Conservation (phyloP, 2,329 filamentous ascomycete species). For the Ustulina deusta region DNA sequence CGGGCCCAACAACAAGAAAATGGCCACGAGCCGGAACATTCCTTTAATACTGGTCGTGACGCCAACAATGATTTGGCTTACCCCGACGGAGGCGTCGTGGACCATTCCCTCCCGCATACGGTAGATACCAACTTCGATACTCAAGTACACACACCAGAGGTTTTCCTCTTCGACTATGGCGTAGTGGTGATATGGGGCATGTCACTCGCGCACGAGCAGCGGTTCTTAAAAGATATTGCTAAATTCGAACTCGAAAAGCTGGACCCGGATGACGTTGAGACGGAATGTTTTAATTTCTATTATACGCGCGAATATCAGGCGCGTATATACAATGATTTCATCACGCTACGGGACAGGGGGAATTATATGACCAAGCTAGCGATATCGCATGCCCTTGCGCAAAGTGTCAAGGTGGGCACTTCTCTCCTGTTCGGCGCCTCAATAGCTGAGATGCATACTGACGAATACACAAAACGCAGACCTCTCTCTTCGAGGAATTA, state of each 20-base stretch:
- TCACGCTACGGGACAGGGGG: slow-evolving; percentile 89
- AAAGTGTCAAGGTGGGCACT: slow-evolving; percentile 83
- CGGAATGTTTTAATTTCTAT: slow-evolving; percentile 98
- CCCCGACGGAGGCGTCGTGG: slow-evolving; percentile 51
- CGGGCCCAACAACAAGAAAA: slow-evolving; percentile 53
- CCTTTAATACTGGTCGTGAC: slow-evolving; percentile 45
- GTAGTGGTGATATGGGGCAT: slow-evolving; percentile 99
- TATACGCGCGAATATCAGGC: slow-evolving; percentile 98
- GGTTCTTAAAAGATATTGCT: slow-evolving; percentile 91
- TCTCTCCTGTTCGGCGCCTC: neutral
- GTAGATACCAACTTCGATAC: slow-evolving; percentile 81
- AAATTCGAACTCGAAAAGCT: slow-evolving; percentile 96
- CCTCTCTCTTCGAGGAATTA: slow-evolving; percentile 94
- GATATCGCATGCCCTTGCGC: slow-evolving; percentile 93
- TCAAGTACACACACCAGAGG: slow-evolving; percentile 88
- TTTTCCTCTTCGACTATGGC: slow-evolving; percentile 97
- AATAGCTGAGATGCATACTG: neutral
- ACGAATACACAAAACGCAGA: slow-evolving; percentile 61
- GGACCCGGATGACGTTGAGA: slow-evolving; percentile 87
- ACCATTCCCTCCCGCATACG: slow-evolving; percentile 49
- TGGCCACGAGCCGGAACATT: slow-evolving; percentile 46
- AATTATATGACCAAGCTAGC: slow-evolving; percentile 99
- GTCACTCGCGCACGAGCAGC: slow-evolving; percentile 87
- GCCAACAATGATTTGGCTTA: slow-evolving; percentile 54
- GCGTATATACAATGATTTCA: slow-evolving; percentile 99